Conservation (phyloP, 495 filamentous ascomycete genomes). For the Penicillium manginii region DNA sequence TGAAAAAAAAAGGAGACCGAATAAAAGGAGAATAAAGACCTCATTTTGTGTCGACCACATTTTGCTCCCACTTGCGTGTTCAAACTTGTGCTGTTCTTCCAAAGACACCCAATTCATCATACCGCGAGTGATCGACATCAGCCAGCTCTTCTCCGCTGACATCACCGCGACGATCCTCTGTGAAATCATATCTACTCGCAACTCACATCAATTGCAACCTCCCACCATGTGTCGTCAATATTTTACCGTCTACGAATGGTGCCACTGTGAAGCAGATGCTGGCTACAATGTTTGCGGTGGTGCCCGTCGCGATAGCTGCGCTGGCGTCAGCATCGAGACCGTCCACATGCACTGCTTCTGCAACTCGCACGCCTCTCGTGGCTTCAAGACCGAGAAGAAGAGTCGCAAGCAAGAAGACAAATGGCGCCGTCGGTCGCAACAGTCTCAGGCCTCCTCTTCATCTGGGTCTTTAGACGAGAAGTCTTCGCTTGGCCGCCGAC, state of each 20-base stretch:
- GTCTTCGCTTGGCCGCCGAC: slow-evolving; percentile 29
- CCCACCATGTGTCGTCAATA: slow-evolving; percentile 48
- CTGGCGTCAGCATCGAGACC: slow-evolving; percentile 41
- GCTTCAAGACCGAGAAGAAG: slow-evolving; percentile 43
- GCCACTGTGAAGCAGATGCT: slow-evolving; percentile 48
- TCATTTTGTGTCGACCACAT: not conserved
- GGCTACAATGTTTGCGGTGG: slow-evolving; percentile 37
- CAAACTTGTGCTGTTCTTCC: not conserved
- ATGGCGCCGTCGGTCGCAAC: slow-evolving; percentile 26
- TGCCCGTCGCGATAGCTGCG: slow-evolving; percentile 36
- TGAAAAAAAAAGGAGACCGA: not conserved
- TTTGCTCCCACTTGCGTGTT: slow-evolving; percentile 1
- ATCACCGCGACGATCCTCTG: slow-evolving; percentile 5
- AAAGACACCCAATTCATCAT: not conserved
- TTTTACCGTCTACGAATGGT: slow-evolving; percentile 49
- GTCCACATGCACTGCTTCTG: slow-evolving; percentile 53
- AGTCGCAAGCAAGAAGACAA: slow-evolving; percentile 33
- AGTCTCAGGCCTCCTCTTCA: slow-evolving; percentile 12
- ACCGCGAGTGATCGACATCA: slow-evolving; percentile 1
- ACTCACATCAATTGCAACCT: not conserved
- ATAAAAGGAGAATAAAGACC: not conserved
- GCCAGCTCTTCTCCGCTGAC: slow-evolving; percentile 1
- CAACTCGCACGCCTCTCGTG: slow-evolving; percentile 42
- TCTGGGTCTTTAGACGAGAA: slow-evolving; percentile 33
- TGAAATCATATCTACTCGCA: not conserved